phyloP scores from a whole-genome alignment of 768 basidiomycete species.

The Pulveroboletus sp. region DNA sequence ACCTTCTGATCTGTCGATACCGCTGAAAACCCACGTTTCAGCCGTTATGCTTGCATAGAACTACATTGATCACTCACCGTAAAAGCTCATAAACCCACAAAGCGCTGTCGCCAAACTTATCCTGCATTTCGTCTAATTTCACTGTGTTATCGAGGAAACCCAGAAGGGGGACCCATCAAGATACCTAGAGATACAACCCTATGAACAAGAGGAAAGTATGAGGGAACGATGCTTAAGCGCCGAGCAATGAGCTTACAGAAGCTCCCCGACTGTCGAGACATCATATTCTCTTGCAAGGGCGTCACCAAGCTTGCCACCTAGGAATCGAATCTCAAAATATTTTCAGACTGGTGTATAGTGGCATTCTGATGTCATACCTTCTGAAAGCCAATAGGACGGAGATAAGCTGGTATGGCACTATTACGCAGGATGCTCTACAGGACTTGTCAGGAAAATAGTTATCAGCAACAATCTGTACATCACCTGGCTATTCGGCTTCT shows the following conservation, averaged over 20 bases:
- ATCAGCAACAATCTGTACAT: conserved; percentile 1
- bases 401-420: conserved; percentile 76
- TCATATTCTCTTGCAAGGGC: conserved; percentile 86
- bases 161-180: background rate
- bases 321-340: conserved; percentile 70
- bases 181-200: conserved; percentile 59
- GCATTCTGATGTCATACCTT: conserved; percentile 46
- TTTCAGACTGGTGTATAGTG: conserved; percentile 1
- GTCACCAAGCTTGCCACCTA: conserved; percentile 92
- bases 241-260: conserved; percentile 56
- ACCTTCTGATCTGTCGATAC: conserved; percentile 90
- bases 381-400: conserved; percentile 82
- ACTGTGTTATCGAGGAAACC: conserved; percentile 4
- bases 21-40: conserved; percentile 39
- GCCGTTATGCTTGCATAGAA: background rate
- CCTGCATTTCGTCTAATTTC: conserved; percentile 66
- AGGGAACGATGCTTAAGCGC: background rate
- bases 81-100: conserved; percentile 93
- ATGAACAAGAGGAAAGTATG: background rate
- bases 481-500: conserved; percentile 87
- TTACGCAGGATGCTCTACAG: conserved; percentile 79
- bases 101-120: conserved; percentile 73
- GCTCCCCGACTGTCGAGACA: conserved; percentile 84
- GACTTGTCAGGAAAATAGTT: conserved; percentile 1
- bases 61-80: conserved; percentile 45